phyloP scores from a whole-genome alignment of 345 rosid genomes.

The Arabidopsis arenosa region DNA sequence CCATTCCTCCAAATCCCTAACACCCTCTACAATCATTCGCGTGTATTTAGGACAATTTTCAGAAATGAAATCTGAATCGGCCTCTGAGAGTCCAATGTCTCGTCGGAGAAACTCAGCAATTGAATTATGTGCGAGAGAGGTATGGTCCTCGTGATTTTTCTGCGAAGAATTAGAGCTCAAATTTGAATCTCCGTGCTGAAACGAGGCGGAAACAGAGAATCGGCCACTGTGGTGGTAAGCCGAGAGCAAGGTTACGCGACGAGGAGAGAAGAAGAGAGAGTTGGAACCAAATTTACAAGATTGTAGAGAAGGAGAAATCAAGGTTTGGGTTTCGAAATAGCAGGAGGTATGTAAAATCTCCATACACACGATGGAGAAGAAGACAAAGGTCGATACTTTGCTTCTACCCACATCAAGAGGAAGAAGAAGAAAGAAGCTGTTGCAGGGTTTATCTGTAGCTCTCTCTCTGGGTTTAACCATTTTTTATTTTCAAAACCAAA shows the following conservation, averaged over 20 bases:
- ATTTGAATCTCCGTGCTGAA: constrained; percentile 28
- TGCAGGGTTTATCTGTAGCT: constrained; percentile 43
- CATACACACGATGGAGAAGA: constrained; percentile 36
- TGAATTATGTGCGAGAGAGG: constrained; percentile 56
- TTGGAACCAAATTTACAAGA: neutral
- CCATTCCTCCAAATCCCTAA: constrained; percentile 82
- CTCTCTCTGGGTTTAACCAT: constrained; percentile 19
- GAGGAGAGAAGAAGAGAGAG: constrained; percentile 36
- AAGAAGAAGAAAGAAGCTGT: neutral
- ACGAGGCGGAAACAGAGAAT: constrained; percentile 30
- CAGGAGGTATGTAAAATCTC: constrained; percentile 26
- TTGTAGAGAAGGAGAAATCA: constrained; percentile 27
- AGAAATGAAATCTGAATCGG: constrained; percentile 58
- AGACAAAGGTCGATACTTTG: constrained; percentile 19
- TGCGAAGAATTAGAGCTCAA: constrained; percentile 9
- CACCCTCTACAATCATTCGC: constrained; percentile 60
- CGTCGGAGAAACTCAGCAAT: constrained; percentile 57
- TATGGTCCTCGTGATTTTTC: constrained; percentile 20
- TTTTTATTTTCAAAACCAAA: neutral
- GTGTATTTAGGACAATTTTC: constrained; percentile 59
- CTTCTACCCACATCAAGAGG: constrained; percentile 28
- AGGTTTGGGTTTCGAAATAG: constrained; percentile 11
- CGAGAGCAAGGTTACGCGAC: constrained; percentile 27
- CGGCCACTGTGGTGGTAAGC: constrained; percentile 26
- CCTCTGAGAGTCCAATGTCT: constrained; percentile 55